A percentile compares a stretch with the other conserved stretches of the same genome.
phyloP scores from a whole-genome alignment of 148 eudicot species.

The Rhododendron kiyosumense region DNA sequence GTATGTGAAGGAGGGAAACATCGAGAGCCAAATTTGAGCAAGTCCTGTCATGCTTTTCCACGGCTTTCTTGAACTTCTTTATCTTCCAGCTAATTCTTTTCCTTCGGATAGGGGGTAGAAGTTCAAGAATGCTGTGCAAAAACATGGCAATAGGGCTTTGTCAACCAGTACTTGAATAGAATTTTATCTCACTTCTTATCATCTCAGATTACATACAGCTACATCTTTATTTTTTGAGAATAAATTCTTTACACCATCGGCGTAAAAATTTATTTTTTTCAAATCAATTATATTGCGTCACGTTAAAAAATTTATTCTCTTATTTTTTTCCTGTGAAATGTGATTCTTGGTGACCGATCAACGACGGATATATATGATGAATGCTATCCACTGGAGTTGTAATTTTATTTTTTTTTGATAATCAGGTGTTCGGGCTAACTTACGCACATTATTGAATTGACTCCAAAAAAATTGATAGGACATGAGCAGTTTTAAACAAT shows the following conservation, averaged over 20 bases:
- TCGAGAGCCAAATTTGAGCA: neutral
- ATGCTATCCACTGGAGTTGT: neutral
- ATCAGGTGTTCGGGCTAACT: neutral
- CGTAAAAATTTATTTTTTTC: too few relatives aligned
- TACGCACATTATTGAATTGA: neutral
- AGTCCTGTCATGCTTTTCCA: conserved; percentile 1
- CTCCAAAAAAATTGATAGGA: neutral
- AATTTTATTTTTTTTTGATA: too few relatives aligned
- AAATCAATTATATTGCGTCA: too few relatives aligned
- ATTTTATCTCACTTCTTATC: neutral
- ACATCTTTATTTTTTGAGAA: neutral
- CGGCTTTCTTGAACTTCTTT: conserved; percentile 4
- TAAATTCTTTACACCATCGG: too few relatives aligned
- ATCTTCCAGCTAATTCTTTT: neutral
- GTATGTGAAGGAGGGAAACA: neutral
- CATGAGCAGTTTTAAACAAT: neutral
- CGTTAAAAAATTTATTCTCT: too few relatives aligned
- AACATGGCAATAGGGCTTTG: neutral
- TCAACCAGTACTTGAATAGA: neutral
- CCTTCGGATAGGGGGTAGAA: neutral
- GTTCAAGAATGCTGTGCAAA: neutral
- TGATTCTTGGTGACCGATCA: neutral
- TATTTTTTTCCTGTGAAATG: neutral
- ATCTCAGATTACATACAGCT: neutral
- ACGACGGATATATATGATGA: neutral